Conservation (phyloP, 176 grass and related monocot genomes). For the Aegilops speltoides region DNA sequence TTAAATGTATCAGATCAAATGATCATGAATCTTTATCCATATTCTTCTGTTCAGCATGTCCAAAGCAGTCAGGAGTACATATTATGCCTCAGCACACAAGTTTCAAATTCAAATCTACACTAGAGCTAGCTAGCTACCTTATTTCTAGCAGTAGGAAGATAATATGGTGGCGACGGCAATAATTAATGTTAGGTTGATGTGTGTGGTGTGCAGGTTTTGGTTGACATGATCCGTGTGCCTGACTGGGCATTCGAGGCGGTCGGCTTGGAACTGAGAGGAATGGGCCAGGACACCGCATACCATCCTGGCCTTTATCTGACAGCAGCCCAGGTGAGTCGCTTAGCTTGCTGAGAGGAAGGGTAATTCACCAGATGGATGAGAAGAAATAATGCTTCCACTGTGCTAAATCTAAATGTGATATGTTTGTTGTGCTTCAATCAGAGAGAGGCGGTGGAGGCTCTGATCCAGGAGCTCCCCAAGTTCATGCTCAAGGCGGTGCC, state of each 20-base stretch:
- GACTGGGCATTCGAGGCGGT: conserved; percentile 98
- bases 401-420: background rate
- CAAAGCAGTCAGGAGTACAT: too few relatives aligned
- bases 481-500: conserved; percentile 92
- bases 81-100: too few relatives aligned
- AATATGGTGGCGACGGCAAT: too few relatives aligned
- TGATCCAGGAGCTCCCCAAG: conserved; percentile 96
- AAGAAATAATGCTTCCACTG: background rate
- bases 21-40: too few relatives aligned
- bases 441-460: conserved; percentile 95
- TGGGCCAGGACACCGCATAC: conserved; percentile 93
- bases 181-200: background rate
- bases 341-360: too few relatives aligned
- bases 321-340: conserved; percentile 54
- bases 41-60: too few relatives aligned
- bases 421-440: conserved; percentile 27
- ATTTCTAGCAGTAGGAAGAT: too few relatives aligned
- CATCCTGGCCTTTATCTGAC: conserved; percentile 97
- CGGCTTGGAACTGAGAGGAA: conserved; percentile 87
- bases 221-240: conserved; percentile 97
- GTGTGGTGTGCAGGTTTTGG: conserved; percentile 57
- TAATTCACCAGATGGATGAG: too few relatives aligned
- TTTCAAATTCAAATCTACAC: background rate
- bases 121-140: too few relatives aligned
- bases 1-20: too few relatives aligned